phyloP scores from a whole-genome alignment of 768 basidiomycete species.

The Tricholoma matsutake region DNA sequence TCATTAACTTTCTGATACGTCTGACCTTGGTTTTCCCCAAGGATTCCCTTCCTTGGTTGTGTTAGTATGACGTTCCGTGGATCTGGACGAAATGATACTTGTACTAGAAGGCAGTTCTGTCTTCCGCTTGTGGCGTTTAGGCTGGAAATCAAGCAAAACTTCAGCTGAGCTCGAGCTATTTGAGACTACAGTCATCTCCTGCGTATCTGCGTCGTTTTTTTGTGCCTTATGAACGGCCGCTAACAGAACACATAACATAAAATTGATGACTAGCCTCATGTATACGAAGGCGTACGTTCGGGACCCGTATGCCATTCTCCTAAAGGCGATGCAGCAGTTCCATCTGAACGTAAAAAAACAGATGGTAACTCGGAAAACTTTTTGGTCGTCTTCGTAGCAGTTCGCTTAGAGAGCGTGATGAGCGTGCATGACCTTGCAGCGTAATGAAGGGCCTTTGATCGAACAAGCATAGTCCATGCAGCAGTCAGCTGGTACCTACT shows the following conservation, averaged over 20 bases:
- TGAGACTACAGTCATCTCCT: background rate
- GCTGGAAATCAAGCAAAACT: background rate
- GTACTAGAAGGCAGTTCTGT: background rate
- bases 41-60: background rate
- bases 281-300: conserved; percentile 7
- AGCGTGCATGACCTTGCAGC: background rate
- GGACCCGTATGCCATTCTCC: conserved; percentile 38
- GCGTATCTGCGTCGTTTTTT: background rate
- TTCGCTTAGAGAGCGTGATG: background rate
- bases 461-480: conserved; percentile 8
- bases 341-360: conserved; percentile 40
- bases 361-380: conserved; percentile 58
- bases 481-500: background rate
- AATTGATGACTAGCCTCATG: background rate
- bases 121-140: background rate
- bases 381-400: conserved; percentile 40
- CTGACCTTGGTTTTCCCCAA: background rate
- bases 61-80: background rate
- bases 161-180: background rate
- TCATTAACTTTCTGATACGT: background rate
- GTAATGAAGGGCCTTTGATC: background rate
- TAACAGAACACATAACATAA: background rate
- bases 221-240: background rate
- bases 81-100: background rate
- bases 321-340: conserved; percentile 40